Evolutionary conservation across 2,329 filamentous ascomycete species (phyloP), one percentile per base, ranked within the genome.

Genomic region (Botrytis byssoidea): DNA sequence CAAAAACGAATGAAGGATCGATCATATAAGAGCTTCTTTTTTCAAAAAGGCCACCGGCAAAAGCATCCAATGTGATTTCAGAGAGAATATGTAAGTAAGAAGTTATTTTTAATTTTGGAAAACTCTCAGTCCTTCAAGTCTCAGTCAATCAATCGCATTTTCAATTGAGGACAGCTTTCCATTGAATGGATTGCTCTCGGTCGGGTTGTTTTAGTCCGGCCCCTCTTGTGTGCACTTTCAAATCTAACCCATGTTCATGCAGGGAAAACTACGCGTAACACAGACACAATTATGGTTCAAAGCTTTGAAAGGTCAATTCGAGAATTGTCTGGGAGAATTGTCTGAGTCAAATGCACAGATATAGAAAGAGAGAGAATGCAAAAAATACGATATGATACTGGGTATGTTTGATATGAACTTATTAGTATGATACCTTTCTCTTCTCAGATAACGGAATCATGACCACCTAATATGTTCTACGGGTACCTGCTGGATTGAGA

Each of bases 91-190:
- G 64, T 37, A 29, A 37, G 48, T 57, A 22, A 35, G n/a, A 51
- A 35, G 42, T 12, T 32, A 37, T 25, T 37, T 51, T 51, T 10
- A 69, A 29, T 59, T 40, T 32, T 65, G 35, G 42, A 16, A 42
- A 37, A 63, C 32, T 35, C 57, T 60, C 57, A 35, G 16, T 57
- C 51, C 51, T 29, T 57, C 48, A 37, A 66, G 20, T 59, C 14
- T 70, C 67, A 70, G 9, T 51, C 42, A 44, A 42, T 70, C 67
- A 70, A 16, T 64, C 42, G 59, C 69, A 71, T 63, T 71, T 71
- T 64, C 59, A 51, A 71, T 65, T 68, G 64, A 72, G 71, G 71
- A 72, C 71, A 72, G 71, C 71, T 72, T 72, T 66, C 71, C 44
- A 68, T 68, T 29, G 64, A 42, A 44, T 44, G 14, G 51, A 61